Percentiles rank a stretch among this genome's conserved stretches.
Conservation (phyloP, 2,329 filamentous ascomycete species). For the Fusarium luffae region DNA sequence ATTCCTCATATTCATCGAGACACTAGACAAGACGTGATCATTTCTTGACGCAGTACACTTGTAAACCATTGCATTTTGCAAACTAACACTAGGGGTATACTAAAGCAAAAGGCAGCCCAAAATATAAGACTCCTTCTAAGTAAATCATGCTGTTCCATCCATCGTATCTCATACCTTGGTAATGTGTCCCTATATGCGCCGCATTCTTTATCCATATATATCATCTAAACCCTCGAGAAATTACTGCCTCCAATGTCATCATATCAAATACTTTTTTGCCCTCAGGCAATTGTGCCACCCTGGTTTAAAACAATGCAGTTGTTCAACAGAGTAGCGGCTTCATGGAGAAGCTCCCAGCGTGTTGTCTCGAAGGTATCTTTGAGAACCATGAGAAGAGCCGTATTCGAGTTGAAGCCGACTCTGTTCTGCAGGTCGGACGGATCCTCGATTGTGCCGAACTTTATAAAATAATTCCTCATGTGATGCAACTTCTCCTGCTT, state of each 20-base stretch:
- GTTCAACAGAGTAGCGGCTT: constrained; percentile 81
- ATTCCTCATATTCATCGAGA: not conserved
- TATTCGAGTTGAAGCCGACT: constrained; percentile 82
- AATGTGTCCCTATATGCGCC: constrained; percentile 16
- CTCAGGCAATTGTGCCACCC: constrained; percentile 45
- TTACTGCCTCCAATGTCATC: not conserved
- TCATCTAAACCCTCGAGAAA: not conserved
- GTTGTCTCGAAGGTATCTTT: constrained; percentile 83
- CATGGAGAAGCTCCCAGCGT: constrained; percentile 90
- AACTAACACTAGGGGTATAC: constrained; percentile 44
- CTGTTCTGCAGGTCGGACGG: constrained; percentile 82
- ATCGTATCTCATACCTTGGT: constrained; percentile 21
- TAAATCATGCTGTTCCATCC: constrained; percentile 22
- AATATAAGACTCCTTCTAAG: constrained; percentile 34
- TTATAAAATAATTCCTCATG: constrained; percentile 82
- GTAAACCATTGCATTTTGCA: constrained; percentile 18
- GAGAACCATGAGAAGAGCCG: constrained; percentile 83
- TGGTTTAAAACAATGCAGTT: constrained; percentile 75
- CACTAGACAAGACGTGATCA: not conserved
- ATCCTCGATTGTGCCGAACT: constrained; percentile 75
- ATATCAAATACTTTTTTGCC: not conserved
- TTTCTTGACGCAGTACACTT: not conserved
- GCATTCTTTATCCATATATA: constrained; percentile 11
- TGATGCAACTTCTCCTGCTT: constrained; percentile 75
- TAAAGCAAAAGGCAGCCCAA: constrained; percentile 44